Evolutionary conservation across 2,329 filamentous ascomycete genomes (phyloP), one percentile per base, ranked within the genome.

Genomic region (Gnomoniopsis sp.): DNA sequence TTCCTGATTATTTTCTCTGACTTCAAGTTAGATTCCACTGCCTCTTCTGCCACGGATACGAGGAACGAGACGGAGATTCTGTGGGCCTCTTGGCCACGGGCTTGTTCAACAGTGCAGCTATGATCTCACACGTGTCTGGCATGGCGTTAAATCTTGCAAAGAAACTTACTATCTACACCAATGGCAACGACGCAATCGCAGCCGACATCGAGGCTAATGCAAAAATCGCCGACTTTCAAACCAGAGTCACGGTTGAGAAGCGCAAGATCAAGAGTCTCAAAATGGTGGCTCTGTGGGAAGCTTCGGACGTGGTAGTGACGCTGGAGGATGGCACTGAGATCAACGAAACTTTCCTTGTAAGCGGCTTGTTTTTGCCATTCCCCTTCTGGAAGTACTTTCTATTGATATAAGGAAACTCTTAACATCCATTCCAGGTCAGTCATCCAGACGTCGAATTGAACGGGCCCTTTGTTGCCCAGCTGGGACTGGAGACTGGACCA

Each of bases 1-100:
- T 46, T 19, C 3, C 43, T 22, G 19, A 46, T 17, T 19, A n/a
- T n/a, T n/a, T n/a, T n/a, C n/a, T n/a, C n/a, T n/a, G n/a, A n/a
- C n/a, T 46, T 12, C 43, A 19, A 6, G 43, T 3, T 21, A 55
- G 51, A 7, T 58, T 58, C 15, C 52, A 53, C 4, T 87, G 83
- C 63, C 74, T 86, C 1, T 84, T 80, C 64, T 87, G 83, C 67
- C 77, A 86, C 62, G 84, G 84, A 4, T 86, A 76, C 66, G 84
- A 87, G 62, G 80, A 86, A 53, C 74, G 78, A 15, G 81, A 79
- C 2, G 67, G 69, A 2, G 64, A 70, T 0, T 77, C 77, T 0
- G 75, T 74, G 0, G 81, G 80, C 1, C 65, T 84, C 3, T 52
- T 61, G 14, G 51, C 51, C 15, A 38, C 54, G 36, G 41, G 17